phyloP scores from a whole-genome alignment of 441 rosid species.

The Melastoma candidum region DNA sequence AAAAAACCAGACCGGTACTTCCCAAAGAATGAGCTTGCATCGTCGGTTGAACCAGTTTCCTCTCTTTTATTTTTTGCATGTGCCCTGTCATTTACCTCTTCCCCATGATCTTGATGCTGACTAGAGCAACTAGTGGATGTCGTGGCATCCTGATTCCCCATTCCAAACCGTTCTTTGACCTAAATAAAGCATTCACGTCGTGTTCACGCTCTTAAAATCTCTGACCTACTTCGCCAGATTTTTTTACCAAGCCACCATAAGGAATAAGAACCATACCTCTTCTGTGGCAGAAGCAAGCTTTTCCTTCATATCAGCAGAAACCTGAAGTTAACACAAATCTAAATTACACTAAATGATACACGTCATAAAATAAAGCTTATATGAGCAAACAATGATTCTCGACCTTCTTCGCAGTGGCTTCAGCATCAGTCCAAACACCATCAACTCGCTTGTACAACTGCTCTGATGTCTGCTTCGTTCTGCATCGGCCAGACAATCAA shows the following conservation, averaged over 20 bases:
- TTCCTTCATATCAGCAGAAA: conserved; percentile 67
- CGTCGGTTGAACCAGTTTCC: conserved; percentile 32
- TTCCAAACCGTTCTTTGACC: conserved; percentile 68
- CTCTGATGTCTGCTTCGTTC: conserved; percentile 89
- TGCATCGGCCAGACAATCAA: conserved; percentile 64
- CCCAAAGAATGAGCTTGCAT: conserved; percentile 47
- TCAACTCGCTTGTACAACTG: conserved; percentile 80
- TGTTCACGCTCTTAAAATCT: no score
- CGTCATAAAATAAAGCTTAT: no score
- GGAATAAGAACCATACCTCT: conserved; percentile 36
- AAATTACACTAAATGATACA: neutral
- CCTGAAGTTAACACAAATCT: conserved; percentile 32
- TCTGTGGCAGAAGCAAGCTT: conserved; percentile 72
- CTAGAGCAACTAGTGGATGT: conserved; percentile 29
- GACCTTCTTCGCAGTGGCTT: conserved; percentile 86
- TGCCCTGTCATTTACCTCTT: conserved; percentile 31
- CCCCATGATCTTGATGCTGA: conserved; percentile 21
- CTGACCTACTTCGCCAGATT: no score
- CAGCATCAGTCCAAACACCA: conserved; percentile 83
- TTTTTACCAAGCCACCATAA: no score
- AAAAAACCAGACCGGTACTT: conserved; percentile 54
- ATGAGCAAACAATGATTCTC: no score
- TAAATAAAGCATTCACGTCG: conserved; percentile 9
- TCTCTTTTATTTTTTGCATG: conserved; percentile 36
- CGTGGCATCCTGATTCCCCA: conserved; percentile 44